Base-by-base conservation (phyloP, 1,284 basidiomycete genomes). In the Naganishia cerealis region DNA sequence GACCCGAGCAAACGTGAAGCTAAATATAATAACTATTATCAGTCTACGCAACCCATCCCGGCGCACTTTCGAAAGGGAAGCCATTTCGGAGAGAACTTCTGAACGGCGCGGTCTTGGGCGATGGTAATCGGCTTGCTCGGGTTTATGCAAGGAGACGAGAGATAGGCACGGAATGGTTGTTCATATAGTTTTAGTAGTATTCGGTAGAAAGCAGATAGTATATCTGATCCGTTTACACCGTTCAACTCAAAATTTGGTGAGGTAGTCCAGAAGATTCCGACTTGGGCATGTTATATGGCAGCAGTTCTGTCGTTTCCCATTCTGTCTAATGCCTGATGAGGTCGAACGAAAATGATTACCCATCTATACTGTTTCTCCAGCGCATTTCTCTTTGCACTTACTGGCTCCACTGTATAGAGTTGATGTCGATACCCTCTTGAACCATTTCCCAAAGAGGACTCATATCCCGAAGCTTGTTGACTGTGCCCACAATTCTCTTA, bases 391-490 rank as follows among this genome's bases (percentile, higher is more conserved):
- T 33, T 1, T 10, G 33, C 5, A 68, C 67, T 68, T 56, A 68
- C 74, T 87, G 90, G 54, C 90, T 89, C 94, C 94, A 98, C 78
- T 96, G 86, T 77, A 99, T 96, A 26, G 88, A 85, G 78, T 87
- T 91, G 74, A 98, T 86, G 78, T 98, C 94, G 67, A 99, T 93
- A 52, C 95, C 96, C 77, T 96, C 94, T 81, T 95, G 92, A 15
- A 96, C 92, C 93, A 97, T 95, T 83, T 96, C 94, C 94, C 94
- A 97, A 59, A 97, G 81, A 33, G 94, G 94, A 77, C 91, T 87
- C 87, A 87, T 90, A 66, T 89, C 89, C 56, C 89, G 84, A 74
- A 91, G 80, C 72, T 83, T 84, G 68, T 85, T 85, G 43, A 99
- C 96, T 12, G 92, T 92, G 43, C 85, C 84, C 42, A 95, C 87